Base-by-base conservation (phyloP, 208 protist species). In the Wallacemonas sp. region DNA sequence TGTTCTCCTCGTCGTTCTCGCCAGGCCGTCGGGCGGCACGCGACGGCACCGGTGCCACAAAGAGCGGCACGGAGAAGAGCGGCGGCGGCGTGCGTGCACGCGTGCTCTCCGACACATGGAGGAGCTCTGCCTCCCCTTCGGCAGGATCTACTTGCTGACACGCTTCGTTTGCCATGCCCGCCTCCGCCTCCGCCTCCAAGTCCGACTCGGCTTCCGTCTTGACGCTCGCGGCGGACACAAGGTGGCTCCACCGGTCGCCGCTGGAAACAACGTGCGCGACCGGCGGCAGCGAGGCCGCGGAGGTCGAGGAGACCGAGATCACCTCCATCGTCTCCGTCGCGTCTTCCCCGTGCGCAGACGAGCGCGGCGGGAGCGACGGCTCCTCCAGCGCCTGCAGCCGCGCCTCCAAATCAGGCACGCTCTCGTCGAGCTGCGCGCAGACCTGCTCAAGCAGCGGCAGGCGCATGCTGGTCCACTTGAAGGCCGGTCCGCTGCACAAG, bases 401-500 rank as follows among this genome's bases (percentile, higher is more conserved):
- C 2, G 55, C 52, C 55, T 81, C 68, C 44, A 85, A 31, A 8
- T 54, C 38, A 14, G 74, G 74, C 46, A 72, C 67, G 3, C 38
- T 49, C 1, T 2, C 12, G 32, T 42, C 48, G 7, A 87, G 45
- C 25, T 62, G 4, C 16, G 12, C 32, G 26, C 81, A 81, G 36
- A 93, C 36, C 22, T 88, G 74, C 2, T 65, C 55, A 22, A 93
- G 20, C 12, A 86, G 57, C 7, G 79, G 82, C 12, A 91, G 67
- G 18, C 73, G 49, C 33, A 83, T 65, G 25, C 89, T 73, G 52
- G 75, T 89, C 82, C 80, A 91, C 72, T 89, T 90, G 38, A 86
- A 82, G 1, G 84, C 87, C 14, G 87, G 87, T 12, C 61, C 76
- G 1, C 76, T 29, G 36, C 87, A 93, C 26, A 93, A 65, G 0